phyloP scores from a whole-genome alignment of 2,329 filamentous ascomycete species.

The Fusarium protoensiforme region DNA sequence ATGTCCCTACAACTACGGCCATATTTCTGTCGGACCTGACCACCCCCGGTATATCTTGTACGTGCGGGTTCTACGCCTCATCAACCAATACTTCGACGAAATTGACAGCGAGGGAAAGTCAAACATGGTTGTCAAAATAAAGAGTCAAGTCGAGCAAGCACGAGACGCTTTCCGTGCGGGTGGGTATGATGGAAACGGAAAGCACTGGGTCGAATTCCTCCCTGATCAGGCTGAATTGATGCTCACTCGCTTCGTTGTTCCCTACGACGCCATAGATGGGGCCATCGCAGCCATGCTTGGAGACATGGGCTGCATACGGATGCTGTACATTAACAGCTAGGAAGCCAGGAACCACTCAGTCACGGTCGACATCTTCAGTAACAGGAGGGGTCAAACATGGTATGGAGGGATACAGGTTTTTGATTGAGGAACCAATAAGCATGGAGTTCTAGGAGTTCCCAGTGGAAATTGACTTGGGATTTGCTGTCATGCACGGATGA shows the following conservation, averaged over 20 bases:
- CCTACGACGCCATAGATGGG: neutral
- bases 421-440: neutral
- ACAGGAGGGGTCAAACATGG: no score
- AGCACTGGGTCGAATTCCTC: neutral
- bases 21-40: neutral
- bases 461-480: neutral
- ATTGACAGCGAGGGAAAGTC: neutral
- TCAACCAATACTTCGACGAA: neutral
- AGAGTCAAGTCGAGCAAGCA: neutral
- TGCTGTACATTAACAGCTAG: neutral
- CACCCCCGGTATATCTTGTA: neutral
- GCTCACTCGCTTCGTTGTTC: neutral
- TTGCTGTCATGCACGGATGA: neutral
- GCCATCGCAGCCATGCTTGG: neutral
- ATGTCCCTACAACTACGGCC: neutral
- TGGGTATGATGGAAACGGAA: no score
- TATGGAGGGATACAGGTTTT: no score
- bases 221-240: neutral
- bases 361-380: neutral
- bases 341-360: neutral
- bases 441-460: neutral
- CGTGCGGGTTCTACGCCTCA: neutral
- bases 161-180: neutral
- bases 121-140: neutral
- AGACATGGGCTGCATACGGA: neutral